phyloP scores from a whole-genome alignment of 2,329 filamentous ascomycete species.

The Coniochaeta prunicola region DNA sequence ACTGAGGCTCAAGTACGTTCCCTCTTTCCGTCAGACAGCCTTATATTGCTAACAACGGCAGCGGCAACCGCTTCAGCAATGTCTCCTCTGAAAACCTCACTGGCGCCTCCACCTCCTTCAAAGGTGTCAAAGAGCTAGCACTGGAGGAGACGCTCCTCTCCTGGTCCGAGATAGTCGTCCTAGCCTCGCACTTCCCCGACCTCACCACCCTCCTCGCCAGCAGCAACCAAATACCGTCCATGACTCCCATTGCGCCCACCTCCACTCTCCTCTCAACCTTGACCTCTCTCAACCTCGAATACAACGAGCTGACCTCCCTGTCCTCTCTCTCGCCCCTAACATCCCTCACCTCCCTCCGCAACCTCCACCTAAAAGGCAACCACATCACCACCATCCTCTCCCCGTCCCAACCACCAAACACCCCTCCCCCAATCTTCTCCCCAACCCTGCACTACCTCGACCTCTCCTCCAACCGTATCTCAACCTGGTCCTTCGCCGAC shows the following conservation, averaged over 20 bases:
- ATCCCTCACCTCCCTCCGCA: slow-evolving; percentile 43
- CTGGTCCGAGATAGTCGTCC: slow-evolving; percentile 55
- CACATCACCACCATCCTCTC: slow-evolving; percentile 43
- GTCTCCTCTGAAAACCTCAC: slow-evolving; percentile 33
- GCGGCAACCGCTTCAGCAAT: slow-evolving; percentile 61
- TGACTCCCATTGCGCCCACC: slow-evolving; percentile 33
- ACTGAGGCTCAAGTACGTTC: slow-evolving; percentile 63
- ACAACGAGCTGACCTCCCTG: slow-evolving; percentile 59
- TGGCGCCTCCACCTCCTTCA: slow-evolving; percentile 33
- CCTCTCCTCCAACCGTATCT: slow-evolving; percentile 64
- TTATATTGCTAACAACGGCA: slow-evolving; percentile 4
- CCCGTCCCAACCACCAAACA: slow-evolving; percentile 17
- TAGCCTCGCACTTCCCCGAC: slow-evolving; percentile 45
- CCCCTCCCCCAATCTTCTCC: slow-evolving; percentile 40
- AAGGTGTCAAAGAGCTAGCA: slow-evolving; percentile 50
- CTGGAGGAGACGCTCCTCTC: slow-evolving; percentile 60
- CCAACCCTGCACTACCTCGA: slow-evolving; percentile 57
- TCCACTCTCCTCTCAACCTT: slow-evolving; percentile 42
- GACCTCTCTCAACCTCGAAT: slow-evolving; percentile 61
- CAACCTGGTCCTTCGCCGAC: slow-evolving; percentile 69
- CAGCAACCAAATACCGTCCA: slow-evolving; percentile 47
- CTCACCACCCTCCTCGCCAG: slow-evolving; percentile 45
- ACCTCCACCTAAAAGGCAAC: slow-evolving; percentile 71
- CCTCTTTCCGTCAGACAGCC: neutral
- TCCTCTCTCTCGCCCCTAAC: slow-evolving; percentile 49